Conservation (phyloP, 1,284 basidiomycete species). For the Bjerkandera adusta region DNA sequence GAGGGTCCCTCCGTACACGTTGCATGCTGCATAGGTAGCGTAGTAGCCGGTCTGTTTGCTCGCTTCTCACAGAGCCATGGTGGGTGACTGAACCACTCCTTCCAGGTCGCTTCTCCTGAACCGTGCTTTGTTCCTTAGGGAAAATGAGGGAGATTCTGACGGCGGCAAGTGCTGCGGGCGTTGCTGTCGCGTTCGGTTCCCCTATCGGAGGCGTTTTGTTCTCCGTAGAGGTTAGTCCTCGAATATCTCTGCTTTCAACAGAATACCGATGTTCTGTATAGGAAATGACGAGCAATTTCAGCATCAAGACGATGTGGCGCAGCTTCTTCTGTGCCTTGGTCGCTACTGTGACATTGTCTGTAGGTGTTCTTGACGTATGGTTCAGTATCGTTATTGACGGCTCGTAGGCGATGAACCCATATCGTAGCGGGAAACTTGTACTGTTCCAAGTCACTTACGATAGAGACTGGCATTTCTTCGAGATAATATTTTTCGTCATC, state of each 20-base stretch:
- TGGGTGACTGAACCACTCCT: constrained; percentile 35
- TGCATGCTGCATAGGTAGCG: constrained; percentile 89
- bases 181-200: constrained; percentile 96
- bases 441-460: constrained; percentile 98
- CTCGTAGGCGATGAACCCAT: constrained; percentile 83
- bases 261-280: constrained; percentile 28
- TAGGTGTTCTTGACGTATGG: constrained; percentile 38
- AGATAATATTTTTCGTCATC: constrained; percentile 94
- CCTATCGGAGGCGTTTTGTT: constrained; percentile 98
- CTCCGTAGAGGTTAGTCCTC: constrained; percentile 64
- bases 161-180: constrained; percentile 94
- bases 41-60: constrained; percentile 82
- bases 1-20: constrained; percentile 99
- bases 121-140: constrained; percentile 50
- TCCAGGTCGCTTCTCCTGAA: background rate
- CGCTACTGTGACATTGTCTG: constrained; percentile 93
- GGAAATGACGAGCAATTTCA: constrained; percentile 99
- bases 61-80: constrained; percentile 88
- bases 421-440: constrained; percentile 96
- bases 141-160: constrained; percentile 96
- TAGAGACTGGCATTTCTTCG: constrained; percentile 99
- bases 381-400: background rate
- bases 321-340: constrained; percentile 97
- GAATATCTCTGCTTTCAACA: background rate
- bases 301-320: constrained; percentile 97